A percentile compares a stretch with the other conserved stretches of the same genome.
Evolutionary conservation across 345 rosid genomes (phyloP).

Genomic region (Aurinia saxatilis): DNA sequence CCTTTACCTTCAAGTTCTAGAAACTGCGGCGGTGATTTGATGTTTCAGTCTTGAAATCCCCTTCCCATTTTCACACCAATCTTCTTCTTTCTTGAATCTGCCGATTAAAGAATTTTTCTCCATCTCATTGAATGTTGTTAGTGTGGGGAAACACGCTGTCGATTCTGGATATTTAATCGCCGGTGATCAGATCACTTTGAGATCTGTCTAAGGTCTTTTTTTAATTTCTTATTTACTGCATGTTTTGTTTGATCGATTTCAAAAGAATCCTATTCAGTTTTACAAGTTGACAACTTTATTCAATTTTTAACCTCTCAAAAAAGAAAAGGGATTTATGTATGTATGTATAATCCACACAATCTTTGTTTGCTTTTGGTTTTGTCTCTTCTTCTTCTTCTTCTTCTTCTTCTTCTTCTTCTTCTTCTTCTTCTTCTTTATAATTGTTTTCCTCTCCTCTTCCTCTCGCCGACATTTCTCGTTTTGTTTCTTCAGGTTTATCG

Average conservation of each 20-base stretch:
- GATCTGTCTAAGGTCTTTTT: conserved; percentile 30
- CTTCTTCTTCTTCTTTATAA: conserved; percentile 48
- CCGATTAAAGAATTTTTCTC: not conserved
- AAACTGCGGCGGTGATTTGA: conserved; percentile 36
- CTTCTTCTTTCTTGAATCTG: conserved; percentile 5
- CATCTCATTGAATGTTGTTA: conserved; percentile 29
- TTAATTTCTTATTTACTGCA: conserved; percentile 14
- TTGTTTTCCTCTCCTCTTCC: too few relatives aligned
- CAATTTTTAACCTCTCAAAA: not conserved
- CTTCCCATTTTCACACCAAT: not conserved
- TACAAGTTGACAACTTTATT: conserved; percentile 15
- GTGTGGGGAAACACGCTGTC: conserved; percentile 13
- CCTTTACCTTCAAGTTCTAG: conserved; percentile 33
- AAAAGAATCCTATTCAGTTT: conserved; percentile 13
- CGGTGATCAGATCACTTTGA: conserved; percentile 39
- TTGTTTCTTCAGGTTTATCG: conserved; percentile 17
- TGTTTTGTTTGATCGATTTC: conserved; percentile 17
- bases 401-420: conserved; percentile 55
- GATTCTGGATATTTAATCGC: conserved; percentile 30
- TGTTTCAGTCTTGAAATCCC: conserved; percentile 17
- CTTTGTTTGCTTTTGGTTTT: conserved; percentile 26
- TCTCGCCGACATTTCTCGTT: conserved; percentile 27
- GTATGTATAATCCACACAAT: not conserved
- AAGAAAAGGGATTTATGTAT: not conserved
- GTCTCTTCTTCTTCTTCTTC: conserved; percentile 44